Conservation (phyloP, 2,329 filamentous ascomycete species). For the Trichoderma hamatum region DNA sequence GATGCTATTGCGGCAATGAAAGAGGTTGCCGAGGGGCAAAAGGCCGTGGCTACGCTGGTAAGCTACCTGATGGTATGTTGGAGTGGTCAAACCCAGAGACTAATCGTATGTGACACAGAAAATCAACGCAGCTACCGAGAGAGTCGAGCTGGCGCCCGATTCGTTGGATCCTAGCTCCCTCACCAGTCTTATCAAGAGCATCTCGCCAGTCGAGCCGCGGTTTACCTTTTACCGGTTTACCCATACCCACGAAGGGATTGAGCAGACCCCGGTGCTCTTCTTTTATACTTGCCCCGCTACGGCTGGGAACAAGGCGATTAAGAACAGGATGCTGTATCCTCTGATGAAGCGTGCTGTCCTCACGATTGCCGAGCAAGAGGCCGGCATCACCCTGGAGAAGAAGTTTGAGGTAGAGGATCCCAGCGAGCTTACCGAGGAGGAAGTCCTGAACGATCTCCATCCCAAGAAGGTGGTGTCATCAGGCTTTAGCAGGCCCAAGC, state of each 20-base stretch:
- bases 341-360: conserved; percentile 70
- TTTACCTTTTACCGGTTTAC: conserved; percentile 77
- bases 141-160: conserved; percentile 64
- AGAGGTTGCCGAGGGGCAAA: conserved; percentile 56
- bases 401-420: conserved; percentile 70
- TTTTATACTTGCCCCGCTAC: conserved; percentile 79
- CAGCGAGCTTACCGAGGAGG: conserved; percentile 68
- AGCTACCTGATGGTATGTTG: conserved; percentile 31
- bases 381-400: conserved; percentile 68
- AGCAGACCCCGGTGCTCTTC: conserved; percentile 68
- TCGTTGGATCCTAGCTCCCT: conserved; percentile 58
- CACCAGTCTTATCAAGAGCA: conserved; percentile 58
- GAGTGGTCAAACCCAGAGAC: neutral
- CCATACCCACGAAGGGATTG: conserved; percentile 56
- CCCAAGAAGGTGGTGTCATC: conserved; percentile 67
- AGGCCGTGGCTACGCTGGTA: conserved; percentile 67
- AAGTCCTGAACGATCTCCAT: conserved; percentile 68
- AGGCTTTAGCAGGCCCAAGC: conserved; percentile 76
- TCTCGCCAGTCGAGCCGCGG: conserved; percentile 70
- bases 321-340: conserved; percentile 84
- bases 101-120: conserved; percentile 49
- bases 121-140: conserved; percentile 72
- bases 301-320: conserved; percentile 68
- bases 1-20: conserved; percentile 67
- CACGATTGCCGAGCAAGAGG: conserved; percentile 65